phyloP scores from a whole-genome alignment of 2,329 filamentous ascomycete species.

The Dactylellina haptotyla region DNA sequence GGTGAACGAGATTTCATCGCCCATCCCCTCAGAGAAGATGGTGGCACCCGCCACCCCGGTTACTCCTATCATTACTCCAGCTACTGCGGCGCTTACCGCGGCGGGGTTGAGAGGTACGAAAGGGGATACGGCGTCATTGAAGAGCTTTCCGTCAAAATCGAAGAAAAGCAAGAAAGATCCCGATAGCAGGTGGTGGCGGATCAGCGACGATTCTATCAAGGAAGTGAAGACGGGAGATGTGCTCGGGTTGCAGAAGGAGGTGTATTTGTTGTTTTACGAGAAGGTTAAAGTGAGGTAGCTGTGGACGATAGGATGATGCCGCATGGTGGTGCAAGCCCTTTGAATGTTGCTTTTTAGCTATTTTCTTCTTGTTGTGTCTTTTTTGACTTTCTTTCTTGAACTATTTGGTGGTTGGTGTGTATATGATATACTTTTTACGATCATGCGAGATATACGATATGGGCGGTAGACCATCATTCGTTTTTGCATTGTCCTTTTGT shows the following conservation, averaged over 20 bases:
- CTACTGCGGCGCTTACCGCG: slow-evolving; percentile 10
- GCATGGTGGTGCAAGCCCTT: neutral
- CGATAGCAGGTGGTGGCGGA: slow-evolving; percentile 87
- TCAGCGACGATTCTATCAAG: slow-evolving; percentile 96
- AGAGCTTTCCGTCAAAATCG: slow-evolving; percentile 33
- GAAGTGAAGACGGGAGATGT: slow-evolving; percentile 94
- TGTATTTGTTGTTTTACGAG: slow-evolving; percentile 97
- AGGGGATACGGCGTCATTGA: slow-evolving; percentile 27
- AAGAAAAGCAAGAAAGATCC: slow-evolving; percentile 67
- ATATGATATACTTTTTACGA: neutral
- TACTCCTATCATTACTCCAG: neutral
- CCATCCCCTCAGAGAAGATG: slow-evolving; percentile 18
- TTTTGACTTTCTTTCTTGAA: neutral
- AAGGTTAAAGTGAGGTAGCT: slow-evolving; percentile 29
- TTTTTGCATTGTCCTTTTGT: neutral
- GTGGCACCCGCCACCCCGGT: neutral
- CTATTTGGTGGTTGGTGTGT: neutral
- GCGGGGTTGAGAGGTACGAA: slow-evolving; percentile 11
- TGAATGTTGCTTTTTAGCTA: neutral
- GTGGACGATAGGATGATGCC: neutral
- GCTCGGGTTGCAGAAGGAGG: slow-evolving; percentile 90
- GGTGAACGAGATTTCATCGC: neutral
- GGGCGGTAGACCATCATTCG: neutral
- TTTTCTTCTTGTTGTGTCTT: neutral
- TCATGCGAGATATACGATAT: slow-evolving; percentile 1